Evolutionary conservation across 306 rosid genomes (phyloP).

Genomic region (Vicia villosa): DNA sequence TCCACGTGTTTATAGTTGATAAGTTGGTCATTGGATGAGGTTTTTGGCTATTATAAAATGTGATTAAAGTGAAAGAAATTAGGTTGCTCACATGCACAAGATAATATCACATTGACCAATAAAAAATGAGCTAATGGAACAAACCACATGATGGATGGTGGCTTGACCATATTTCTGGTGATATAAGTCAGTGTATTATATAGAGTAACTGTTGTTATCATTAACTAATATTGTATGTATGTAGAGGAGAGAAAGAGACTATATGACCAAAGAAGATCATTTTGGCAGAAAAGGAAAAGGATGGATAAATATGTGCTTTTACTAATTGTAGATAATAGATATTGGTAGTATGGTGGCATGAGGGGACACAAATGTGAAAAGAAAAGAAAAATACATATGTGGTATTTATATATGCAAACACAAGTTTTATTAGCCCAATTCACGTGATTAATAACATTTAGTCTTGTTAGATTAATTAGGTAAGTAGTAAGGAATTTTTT

Average conservation of each 20-base stretch:
- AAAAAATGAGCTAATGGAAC: slow-evolving; percentile 46
- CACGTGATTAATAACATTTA: too few relatives aligned
- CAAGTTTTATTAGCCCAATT: too few relatives aligned
- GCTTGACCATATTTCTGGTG: slow-evolving; percentile 19
- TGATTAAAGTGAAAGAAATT: slow-evolving; percentile 31
- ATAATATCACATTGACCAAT: slow-evolving; percentile 31
- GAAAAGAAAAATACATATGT: too few relatives aligned
- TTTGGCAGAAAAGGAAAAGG: slow-evolving; percentile 19
- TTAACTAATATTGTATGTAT: slow-evolving; percentile 7
- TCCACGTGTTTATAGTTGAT: slow-evolving; percentile 5
- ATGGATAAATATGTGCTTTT: slow-evolving; percentile 5
- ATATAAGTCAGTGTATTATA: neutral
- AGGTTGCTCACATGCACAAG: slow-evolving; percentile 11
- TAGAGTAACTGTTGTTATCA: slow-evolving; percentile 19
- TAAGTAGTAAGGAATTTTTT: too few relatives aligned
- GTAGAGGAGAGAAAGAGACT: neutral
- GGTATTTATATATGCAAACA: too few relatives aligned
- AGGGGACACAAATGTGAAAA: neutral
- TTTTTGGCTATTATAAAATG: slow-evolving; percentile 36
- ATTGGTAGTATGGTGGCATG: neutral
- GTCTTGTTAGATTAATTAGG: too few relatives aligned
- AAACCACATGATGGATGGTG: slow-evolving; percentile 47
- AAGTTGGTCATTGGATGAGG: slow-evolving; percentile 5
- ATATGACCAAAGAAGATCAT: neutral
- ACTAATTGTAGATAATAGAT: neutral